Conservation (phyloP, 2,329 filamentous ascomycete species). For the Fusarium liriodendri region DNA sequence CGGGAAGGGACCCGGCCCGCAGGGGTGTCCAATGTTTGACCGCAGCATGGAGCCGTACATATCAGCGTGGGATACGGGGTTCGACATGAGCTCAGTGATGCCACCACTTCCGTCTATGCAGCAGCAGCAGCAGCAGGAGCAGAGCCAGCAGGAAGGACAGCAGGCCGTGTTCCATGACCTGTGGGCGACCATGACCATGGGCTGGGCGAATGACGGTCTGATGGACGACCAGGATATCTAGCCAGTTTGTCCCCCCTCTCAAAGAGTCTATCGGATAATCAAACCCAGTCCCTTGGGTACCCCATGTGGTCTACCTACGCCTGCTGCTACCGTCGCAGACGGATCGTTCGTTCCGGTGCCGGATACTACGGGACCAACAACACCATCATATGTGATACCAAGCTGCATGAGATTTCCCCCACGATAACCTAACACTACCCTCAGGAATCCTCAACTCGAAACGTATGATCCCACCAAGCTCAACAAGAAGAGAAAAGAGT, state of each 20-base stretch:
- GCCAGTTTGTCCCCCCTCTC: neutral
- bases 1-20: conserved; percentile 3
- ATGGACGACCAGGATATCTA: conserved; percentile 7
- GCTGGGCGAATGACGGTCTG: conserved; percentile 50
- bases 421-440: neutral
- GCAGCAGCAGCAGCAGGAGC: conserved; percentile 18
- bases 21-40: conserved; percentile 64
- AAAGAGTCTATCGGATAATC: neutral
- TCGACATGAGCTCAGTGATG: conserved; percentile 34
- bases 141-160: conserved; percentile 22
- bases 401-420: neutral
- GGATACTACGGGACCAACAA: neutral
- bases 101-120: conserved; percentile 5
- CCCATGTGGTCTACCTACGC: neutral
- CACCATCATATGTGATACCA: neutral
- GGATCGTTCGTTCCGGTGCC: neutral
- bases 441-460: neutral
- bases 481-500: neutral
- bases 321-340: neutral
- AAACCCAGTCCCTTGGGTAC: neutral
- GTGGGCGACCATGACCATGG: conserved; percentile 62
- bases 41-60: conserved; percentile 60
- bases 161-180: conserved; percentile 55
- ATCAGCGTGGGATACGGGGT: conserved; percentile 56
- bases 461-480: neutral